phyloP scores from a whole-genome alignment of 805 yeast genomes.

The Priceomyces fermenticarens region DNA sequence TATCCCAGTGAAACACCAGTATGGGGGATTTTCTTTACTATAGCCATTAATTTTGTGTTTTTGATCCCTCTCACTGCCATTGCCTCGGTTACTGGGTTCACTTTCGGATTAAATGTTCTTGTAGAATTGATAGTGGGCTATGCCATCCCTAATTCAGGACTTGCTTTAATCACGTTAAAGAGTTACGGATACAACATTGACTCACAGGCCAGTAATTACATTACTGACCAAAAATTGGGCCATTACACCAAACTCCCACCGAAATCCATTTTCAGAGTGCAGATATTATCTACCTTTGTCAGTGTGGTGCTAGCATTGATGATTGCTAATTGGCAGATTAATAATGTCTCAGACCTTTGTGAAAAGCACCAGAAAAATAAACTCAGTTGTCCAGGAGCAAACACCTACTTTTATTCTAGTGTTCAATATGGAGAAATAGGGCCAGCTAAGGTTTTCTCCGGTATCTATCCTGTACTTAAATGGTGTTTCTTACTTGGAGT shows the following conservation, averaged over 20 bases:
- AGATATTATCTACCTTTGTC: conserved; percentile 33
- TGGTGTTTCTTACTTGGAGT: conserved; percentile 61
- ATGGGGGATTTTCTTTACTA: conserved; percentile 60
- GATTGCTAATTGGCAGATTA: conserved; percentile 40
- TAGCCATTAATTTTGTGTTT: conserved; percentile 52
- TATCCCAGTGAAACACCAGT: conserved; percentile 58
- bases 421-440: conserved; percentile 57
- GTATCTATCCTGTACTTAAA: conserved; percentile 50
- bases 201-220: conserved; percentile 60
- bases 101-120: conserved; percentile 58
- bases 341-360: conserved; percentile 34
- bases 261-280: conserved; percentile 52
- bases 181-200: conserved; percentile 54
- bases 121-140: conserved; percentile 66
- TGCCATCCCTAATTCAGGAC: conserved; percentile 56
- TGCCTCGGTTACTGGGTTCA: conserved; percentile 58
- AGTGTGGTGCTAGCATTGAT: conserved; percentile 31
- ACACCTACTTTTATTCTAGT: conserved; percentile 51
- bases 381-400: conserved; percentile 42
- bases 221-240: conserved; percentile 39
- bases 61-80: conserved; percentile 62
- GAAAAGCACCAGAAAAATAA: conserved; percentile 32
- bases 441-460: conserved; percentile 57
- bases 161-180: conserved; percentile 53
- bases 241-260: conserved; percentile 68